Base-by-base conservation (phyloP, 352 stramenopile species). In the Elongisporangium senticosum region DNA sequence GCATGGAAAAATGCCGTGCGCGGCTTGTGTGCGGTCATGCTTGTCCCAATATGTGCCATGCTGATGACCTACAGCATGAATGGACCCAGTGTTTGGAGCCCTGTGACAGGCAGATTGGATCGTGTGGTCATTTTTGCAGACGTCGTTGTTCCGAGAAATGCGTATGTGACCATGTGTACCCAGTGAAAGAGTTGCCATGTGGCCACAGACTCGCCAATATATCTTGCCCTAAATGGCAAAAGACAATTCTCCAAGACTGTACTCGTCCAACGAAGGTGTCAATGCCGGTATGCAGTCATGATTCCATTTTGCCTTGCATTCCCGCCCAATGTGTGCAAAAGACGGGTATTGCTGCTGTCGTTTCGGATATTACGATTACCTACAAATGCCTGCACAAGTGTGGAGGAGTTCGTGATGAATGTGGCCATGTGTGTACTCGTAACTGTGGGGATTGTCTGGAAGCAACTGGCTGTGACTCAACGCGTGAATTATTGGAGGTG, bases 61-160 rank as follows among this genome's bases (percentile, higher is more conserved):
- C 91, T 15, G 24, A 64, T 1, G 93, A 81, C 67, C 77, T 79
- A 15, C 65, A 65, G 17, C 93, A 83, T 52, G 49, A 72, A 49
- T 57, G 68, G 22, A 52, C 47, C 13, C 56, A 54, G 33, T 78
- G 70, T 51, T 75, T 64, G 19, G 64, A 78, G 39, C 22, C 55
- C 23, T 95, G 83, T 55, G 67, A 67, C 11, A 72, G 75, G 43
- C 64, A 77, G 11, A 67, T 83, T 28, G 74, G 77, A 13, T 53
- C 51, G 1, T 78, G 67, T 51, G 68, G 71, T 2, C 85, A 95
- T 56, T 63, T 73, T 14, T 95, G 85, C 39, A 59, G 61, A 23
- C 74, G 72, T 43, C 33, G 75, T 40, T 95, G 85, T 59, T 70
- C 73, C 7, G 68, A 95, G 14, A 23, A 64, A 1, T 95, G 83